A percentile compares a stretch with the other conserved stretches of the same genome.
These are phyloP conservation scores for Pseudovirgaria hyperparasitica DNA, from an alignment of 2,329 filamentous ascomycete genomes.

Conservation along the genomic window DNA sequence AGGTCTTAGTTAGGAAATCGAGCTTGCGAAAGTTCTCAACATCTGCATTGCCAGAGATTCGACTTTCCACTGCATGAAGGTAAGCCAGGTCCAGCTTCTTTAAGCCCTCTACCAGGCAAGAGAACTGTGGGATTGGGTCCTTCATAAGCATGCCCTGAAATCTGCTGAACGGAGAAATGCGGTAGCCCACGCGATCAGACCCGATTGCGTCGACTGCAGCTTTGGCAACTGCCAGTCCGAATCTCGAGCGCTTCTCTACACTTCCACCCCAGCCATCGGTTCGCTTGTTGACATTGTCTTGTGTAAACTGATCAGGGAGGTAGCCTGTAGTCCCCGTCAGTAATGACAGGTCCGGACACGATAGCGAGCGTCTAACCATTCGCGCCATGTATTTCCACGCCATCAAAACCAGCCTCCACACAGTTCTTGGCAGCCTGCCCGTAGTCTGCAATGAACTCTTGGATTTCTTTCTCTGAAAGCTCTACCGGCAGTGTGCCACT, in stretches of 20 bases:
- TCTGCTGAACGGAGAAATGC: conserved; percentile 27
- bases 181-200: conserved; percentile 40
- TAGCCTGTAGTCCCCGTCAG: too few relatives aligned
- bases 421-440: conserved; percentile 32
- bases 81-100: conserved; percentile 42
- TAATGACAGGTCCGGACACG: too few relatives aligned
- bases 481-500: conserved; percentile 19
- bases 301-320: conserved; percentile 53
- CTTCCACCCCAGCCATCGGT: conserved; percentile 36
- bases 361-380: too few relatives aligned
- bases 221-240: conserved; percentile 40
- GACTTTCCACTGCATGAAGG: conserved; percentile 46
- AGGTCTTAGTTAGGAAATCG: conserved; percentile 14
- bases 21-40: conserved; percentile 12
- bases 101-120: conserved; percentile 36
- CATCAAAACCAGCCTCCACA: conserved; percentile 45
- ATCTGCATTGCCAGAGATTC: conserved; percentile 33
- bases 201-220: conserved; percentile 40
- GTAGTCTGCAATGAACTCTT: conserved; percentile 23
- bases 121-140: conserved; percentile 48
- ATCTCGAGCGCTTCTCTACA: conserved; percentile 38
- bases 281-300: conserved; percentile 42
- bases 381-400: conserved; percentile 44
- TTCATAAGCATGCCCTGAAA: conserved; percentile 46
- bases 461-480: conserved; percentile 28